phyloP scores from a whole-genome alignment of 1,284 basidiomycete genomes.

The Termitomyces sp. region DNA sequence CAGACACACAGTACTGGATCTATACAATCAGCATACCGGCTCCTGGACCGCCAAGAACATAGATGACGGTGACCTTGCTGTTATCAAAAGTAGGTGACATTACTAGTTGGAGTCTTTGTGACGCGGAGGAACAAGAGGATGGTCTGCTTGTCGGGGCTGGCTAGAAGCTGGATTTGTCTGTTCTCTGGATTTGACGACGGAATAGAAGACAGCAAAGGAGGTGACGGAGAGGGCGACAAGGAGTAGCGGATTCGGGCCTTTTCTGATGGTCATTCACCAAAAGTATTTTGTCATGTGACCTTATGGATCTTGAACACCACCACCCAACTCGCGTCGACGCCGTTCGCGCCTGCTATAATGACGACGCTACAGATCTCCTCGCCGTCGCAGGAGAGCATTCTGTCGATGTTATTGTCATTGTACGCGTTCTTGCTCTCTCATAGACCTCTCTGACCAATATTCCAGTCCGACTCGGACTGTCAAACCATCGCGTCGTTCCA shows the following conservation, averaged over 20 bases:
- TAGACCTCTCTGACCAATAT: slow-evolving; percentile 12
- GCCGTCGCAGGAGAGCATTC: slow-evolving; percentile 69
- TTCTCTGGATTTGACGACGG: slow-evolving; percentile 52
- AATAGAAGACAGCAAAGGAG: slow-evolving; percentile 55
- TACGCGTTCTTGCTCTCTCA: slow-evolving; percentile 31
- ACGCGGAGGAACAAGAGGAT: slow-evolving; percentile 61
- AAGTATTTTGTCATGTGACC: slow-evolving; percentile 11
- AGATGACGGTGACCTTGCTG: slow-evolving; percentile 82
- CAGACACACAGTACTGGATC: slow-evolving; percentile 7
- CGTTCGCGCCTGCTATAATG: slow-evolving; percentile 55
- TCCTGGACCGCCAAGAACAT: slow-evolving; percentile 96
- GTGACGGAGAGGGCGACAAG: slow-evolving; percentile 51
- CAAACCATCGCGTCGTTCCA: slow-evolving; percentile 63
- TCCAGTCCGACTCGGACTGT: slow-evolving; percentile 36
- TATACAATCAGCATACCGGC: slow-evolving; percentile 53
- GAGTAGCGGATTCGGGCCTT: slow-evolving; percentile 57
- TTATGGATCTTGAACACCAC: slow-evolving; percentile 54
- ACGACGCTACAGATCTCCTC: slow-evolving; percentile 62
- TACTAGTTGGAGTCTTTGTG: slow-evolving; percentile 29
- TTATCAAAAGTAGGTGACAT: slow-evolving; percentile 60
- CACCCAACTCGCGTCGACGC: slow-evolving; percentile 57
- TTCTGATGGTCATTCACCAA: slow-evolving; percentile 18
- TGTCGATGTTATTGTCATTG: slow-evolving; percentile 62
- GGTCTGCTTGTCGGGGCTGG: slow-evolving; percentile 57
- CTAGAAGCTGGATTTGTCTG: slow-evolving; percentile 54